Percentiles rank a stretch among this genome's conserved stretches.
Evolutionary conservation across 2,329 filamentous ascomycete species (phyloP).

Genomic region (Fusarium papillatum): DNA sequence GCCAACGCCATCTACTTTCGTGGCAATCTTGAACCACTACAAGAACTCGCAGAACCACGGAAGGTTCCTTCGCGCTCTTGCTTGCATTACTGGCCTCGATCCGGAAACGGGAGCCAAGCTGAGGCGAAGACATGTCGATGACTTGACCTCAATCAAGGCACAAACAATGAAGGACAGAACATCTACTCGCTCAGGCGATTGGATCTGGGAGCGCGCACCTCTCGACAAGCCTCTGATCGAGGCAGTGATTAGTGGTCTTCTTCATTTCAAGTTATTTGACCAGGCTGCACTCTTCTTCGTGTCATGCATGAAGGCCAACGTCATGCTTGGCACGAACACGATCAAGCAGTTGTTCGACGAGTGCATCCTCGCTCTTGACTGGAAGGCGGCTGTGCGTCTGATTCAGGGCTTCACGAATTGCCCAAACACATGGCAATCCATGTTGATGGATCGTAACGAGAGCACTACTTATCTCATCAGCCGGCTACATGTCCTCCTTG

Average conservation of each 20-base stretch:
- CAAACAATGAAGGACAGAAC: slow-evolving; percentile 45
- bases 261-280: slow-evolving; percentile 60
- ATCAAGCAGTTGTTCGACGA: slow-evolving; percentile 57
- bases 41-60: slow-evolving; percentile 55
- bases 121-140: slow-evolving; percentile 49
- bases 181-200: slow-evolving; percentile 47
- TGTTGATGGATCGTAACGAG: slow-evolving; percentile 40
- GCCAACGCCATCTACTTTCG: slow-evolving; percentile 63
- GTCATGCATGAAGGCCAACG: slow-evolving; percentile 52
- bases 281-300: slow-evolving; percentile 60
- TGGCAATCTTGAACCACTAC: slow-evolving; percentile 66
- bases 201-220: slow-evolving; percentile 55
- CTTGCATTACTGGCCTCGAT: slow-evolving; percentile 61
- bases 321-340: slow-evolving; percentile 47
- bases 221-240: slow-evolving; percentile 58
- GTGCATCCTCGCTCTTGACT: slow-evolving; percentile 58
- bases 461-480: slow-evolving; percentile 45
- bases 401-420: slow-evolving; percentile 45
- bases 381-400: slow-evolving; percentile 49
- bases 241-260: slow-evolving; percentile 60
- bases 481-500: slow-evolving; percentile 51
- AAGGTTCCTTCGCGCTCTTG: slow-evolving; percentile 59
- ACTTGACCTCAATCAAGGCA: slow-evolving; percentile 46
- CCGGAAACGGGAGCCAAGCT: slow-evolving; percentile 54
- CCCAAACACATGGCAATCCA: slow-evolving; percentile 41